A percentile compares a stretch with the other conserved stretches of the same genome.
phyloP scores from a whole-genome alignment of 805 yeast species.

The Suhomyces xylopsoci region DNA sequence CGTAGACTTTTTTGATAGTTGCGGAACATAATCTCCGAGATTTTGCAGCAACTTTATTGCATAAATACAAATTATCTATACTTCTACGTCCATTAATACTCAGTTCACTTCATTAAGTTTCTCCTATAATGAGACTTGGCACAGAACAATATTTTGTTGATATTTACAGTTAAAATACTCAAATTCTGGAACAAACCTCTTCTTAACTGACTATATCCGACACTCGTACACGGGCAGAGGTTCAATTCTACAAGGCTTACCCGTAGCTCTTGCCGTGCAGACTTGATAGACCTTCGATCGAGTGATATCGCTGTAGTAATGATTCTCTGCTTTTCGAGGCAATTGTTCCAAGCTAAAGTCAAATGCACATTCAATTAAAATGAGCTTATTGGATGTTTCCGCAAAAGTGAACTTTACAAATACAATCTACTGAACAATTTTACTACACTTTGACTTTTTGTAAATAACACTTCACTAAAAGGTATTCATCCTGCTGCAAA shows the following conservation, averaged over 20 bases:
- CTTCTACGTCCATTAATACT: too few species aligned
- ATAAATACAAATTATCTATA: too few species aligned
- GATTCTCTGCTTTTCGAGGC: too few species aligned
- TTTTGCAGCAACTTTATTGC: neutral
- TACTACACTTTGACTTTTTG: neutral
- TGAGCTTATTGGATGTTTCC: too few species aligned
- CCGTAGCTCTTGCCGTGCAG: neutral
- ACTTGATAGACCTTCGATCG: neutral
- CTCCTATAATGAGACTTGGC: neutral
- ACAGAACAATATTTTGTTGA: too few species aligned
- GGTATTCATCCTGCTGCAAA: neutral
- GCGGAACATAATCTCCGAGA: neutral
- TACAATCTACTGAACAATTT: too few species aligned
- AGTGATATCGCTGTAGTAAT: neutral
- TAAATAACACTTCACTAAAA: neutral
- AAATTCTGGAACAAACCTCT: neutral
- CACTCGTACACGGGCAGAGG: neutral
- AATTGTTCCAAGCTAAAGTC: too few species aligned
- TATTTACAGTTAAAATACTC: neutral
- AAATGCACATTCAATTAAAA: too few species aligned
- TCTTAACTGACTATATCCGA: neutral
- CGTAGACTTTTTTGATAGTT: too few species aligned
- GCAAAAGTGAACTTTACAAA: too few species aligned
- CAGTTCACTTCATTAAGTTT: too few species aligned
- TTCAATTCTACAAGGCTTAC: neutral